A percentile compares a stretch with the other conserved stretches of the same genome.
Evolutionary conservation across 192 early-diverging fungal genomes (phyloP).

Genomic region (Coemansia sp.): DNA sequence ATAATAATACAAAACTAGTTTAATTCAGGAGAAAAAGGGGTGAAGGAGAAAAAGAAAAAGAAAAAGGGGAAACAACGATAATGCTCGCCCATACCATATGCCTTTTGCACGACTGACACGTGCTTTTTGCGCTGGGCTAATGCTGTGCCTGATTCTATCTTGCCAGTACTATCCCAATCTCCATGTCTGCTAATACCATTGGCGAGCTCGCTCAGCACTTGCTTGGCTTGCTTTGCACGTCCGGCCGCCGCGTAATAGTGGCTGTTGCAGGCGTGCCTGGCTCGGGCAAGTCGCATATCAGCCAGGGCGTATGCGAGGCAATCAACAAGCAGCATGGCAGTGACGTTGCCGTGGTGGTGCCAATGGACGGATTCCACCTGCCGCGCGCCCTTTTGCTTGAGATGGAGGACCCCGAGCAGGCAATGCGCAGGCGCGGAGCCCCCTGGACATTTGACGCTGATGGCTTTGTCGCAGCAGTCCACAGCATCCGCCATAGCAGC

Average conservation of each 20-base stretch:
- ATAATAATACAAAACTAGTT: constrained; percentile 2
- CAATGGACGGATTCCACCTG: constrained; percentile 67
- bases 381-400: constrained; percentile 22
- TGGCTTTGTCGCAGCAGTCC: constrained; percentile 31
- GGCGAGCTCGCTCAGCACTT: not conserved
- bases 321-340: constrained; percentile 1
- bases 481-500: not conserved
- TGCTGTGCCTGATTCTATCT: not conserved
- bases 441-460: constrained; percentile 60
- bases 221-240: not conserved
- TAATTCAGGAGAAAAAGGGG: no score
- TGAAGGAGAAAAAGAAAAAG: not conserved
- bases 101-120: not conserved
- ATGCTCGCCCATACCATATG: no score
- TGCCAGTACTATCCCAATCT: no score
- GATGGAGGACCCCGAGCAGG: constrained; percentile 36
- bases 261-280: constrained; percentile 36
- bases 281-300: constrained; percentile 38
- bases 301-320: constrained; percentile 11
- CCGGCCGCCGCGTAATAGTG: constrained; percentile 18
- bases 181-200: no score
- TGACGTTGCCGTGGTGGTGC: constrained; percentile 36
- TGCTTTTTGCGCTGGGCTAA: not conserved
- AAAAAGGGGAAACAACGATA: no score
- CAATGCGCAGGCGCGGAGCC: constrained; percentile 56